A percentile compares a stretch with the other conserved stretches of the same genome.
phyloP scores from a whole-genome alignment of 1,139 yeast species.

The Lodderomyces elongisporus region DNA sequence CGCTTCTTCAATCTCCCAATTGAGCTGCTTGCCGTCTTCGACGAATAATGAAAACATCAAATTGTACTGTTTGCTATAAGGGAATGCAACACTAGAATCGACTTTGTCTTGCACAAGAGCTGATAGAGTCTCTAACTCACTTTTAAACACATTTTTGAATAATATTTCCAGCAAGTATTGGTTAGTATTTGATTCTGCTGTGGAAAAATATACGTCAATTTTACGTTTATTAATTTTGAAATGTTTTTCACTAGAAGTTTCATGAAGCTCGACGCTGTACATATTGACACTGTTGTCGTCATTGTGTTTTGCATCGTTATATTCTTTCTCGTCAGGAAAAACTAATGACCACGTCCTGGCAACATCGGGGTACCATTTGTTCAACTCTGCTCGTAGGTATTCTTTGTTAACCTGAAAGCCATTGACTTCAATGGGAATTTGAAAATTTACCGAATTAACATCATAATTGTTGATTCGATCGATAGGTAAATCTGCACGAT shows the following conservation, averaged over 20 bases:
- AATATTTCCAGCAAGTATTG: slow-evolving; percentile 16
- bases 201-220: slow-evolving; percentile 1
- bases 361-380: slow-evolving; percentile 18
- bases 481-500: slow-evolving; percentile 69
- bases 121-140: slow-evolving; percentile 23
- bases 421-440: slow-evolving; percentile 43
- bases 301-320: slow-evolving; percentile 16
- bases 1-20: slow-evolving; percentile 37
- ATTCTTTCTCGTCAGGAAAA: slow-evolving; percentile 23
- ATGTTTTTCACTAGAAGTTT: not conserved
- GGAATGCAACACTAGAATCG: slow-evolving; percentile 32
- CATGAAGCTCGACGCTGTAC: no score
- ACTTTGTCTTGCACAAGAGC: slow-evolving; percentile 9
- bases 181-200: not conserved
- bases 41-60: slow-evolving; percentile 55
- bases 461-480: slow-evolving; percentile 42
- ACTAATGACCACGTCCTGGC: not conserved
- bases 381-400: slow-evolving; percentile 18
- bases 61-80: slow-evolving; percentile 62
- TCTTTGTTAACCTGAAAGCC: not conserved
- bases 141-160: slow-evolving; percentile 30
- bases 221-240: not conserved
- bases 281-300: not conserved
- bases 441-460: slow-evolving; percentile 34
- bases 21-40: slow-evolving; percentile 35